phyloP scores from a whole-genome alignment of 129 eudicot species.

The Apium graveolens region DNA sequence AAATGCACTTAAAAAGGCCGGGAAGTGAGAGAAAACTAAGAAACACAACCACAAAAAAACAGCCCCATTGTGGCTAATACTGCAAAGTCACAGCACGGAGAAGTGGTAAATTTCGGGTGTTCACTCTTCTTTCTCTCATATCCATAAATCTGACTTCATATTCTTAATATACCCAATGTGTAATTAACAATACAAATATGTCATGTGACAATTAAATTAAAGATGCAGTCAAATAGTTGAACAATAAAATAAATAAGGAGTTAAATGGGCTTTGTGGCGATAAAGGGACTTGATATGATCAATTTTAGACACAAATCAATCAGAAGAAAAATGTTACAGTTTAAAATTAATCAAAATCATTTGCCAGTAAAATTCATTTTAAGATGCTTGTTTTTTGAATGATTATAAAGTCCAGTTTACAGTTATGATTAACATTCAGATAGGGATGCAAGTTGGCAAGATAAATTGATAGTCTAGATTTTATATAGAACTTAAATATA shows the following conservation, averaged over 20 bases:
- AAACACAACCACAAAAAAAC: not conserved
- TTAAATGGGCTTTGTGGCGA: too few species aligned
- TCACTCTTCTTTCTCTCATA: not conserved
- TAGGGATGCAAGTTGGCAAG: not conserved
- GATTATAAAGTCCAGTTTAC: not conserved
- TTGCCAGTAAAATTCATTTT: not conserved
- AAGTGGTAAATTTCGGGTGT: not conserved
- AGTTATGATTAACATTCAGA: not conserved
- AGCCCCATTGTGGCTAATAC: not conserved
- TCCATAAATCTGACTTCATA: not conserved
- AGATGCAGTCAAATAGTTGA: not conserved
- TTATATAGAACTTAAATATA: not conserved
- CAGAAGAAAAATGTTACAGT: too few species aligned
- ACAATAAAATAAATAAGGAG: not conserved
- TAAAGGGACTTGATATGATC: too few species aligned
- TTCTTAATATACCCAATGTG: not conserved
- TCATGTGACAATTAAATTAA: not conserved
- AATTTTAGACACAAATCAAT: not conserved
- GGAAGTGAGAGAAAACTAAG: not conserved
- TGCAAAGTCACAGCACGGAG: not conserved
- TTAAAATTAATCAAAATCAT: not conserved
- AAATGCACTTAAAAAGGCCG: not conserved
- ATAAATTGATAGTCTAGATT: not conserved
- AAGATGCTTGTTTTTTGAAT: not conserved
- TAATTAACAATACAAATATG: not conserved